Conservation (phyloP, 2,329 filamentous ascomycete species). For the Boeremia exigua region DNA sequence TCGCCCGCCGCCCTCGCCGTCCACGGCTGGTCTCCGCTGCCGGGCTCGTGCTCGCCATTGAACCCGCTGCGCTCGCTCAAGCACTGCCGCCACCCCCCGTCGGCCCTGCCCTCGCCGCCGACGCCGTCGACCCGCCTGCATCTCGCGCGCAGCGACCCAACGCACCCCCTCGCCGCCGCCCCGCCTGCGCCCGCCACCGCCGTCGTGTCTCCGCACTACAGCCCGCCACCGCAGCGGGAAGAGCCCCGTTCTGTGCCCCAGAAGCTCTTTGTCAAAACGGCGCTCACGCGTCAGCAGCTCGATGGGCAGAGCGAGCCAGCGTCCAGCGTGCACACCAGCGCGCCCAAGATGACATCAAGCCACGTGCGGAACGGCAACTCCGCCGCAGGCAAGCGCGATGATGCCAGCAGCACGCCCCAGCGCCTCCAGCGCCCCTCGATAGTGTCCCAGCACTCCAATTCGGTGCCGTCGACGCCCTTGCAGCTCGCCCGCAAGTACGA, state of each 20-base stretch:
- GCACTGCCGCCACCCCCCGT: slow-evolving; percentile 19
- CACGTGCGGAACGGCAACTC: slow-evolving; percentile 22
- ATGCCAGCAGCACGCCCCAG: slow-evolving; percentile 22
- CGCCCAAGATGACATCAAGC: slow-evolving; percentile 48
- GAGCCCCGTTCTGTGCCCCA: slow-evolving; percentile 36
- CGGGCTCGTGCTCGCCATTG: slow-evolving; percentile 18
- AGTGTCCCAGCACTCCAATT: slow-evolving; percentile 76
- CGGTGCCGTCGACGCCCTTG: slow-evolving; percentile 90
- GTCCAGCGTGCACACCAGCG: slow-evolving; percentile 44
- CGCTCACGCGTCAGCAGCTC: slow-evolving; percentile 39
- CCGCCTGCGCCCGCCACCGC: slow-evolving; percentile 33
- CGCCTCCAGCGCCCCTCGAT: slow-evolving; percentile 56
- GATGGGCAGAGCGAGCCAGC: slow-evolving; percentile 46
- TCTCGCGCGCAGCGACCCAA: slow-evolving; percentile 38
- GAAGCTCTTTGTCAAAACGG: slow-evolving; percentile 37
- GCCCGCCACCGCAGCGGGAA: slow-evolving; percentile 44
- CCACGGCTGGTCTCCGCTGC: slow-evolving; percentile 3
- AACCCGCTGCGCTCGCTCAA: slow-evolving; percentile 21
- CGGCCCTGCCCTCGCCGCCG: slow-evolving; percentile 22
- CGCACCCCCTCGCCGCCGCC: slow-evolving; percentile 28
- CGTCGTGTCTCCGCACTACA: slow-evolving; percentile 49
- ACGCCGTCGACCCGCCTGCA: slow-evolving; percentile 38
- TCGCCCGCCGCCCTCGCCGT: slow-evolving; percentile 3
- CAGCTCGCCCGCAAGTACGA: slow-evolving; percentile 85
- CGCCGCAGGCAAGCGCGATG: slow-evolving; percentile 40